phyloP scores from a whole-genome alignment of 768 basidiomycete genomes.

The Phylloporus rhodoxanthus region DNA sequence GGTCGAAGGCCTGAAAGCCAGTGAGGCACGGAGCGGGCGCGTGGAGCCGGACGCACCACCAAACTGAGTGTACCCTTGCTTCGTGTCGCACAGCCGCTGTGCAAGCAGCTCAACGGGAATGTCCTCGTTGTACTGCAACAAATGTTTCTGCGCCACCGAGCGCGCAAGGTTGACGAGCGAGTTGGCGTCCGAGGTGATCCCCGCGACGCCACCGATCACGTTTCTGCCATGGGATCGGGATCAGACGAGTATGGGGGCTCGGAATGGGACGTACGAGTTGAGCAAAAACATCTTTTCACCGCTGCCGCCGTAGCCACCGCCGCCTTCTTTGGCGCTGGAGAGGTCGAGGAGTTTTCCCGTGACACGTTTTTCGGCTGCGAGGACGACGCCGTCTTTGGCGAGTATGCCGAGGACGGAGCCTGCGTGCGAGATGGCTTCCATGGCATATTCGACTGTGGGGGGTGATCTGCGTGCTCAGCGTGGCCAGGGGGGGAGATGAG shows the following conservation, averaged over 20 bases:
- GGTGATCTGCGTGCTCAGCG: conserved; percentile 3
- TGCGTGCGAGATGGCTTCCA: conserved; percentile 98
- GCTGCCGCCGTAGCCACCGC: conserved; percentile 86
- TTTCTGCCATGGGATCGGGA: conserved; percentile 49
- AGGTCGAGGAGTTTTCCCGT: conserved; percentile 96
- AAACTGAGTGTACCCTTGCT: conserved; percentile 97
- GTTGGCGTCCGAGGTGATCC: conserved; percentile 95
- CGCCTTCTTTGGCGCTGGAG: conserved; percentile 72
- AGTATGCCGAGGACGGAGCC: conserved; percentile 91
- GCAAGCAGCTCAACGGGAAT: conserved; percentile 96
- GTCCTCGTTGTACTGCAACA: conserved; percentile 91
- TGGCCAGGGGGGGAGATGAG: background rate
- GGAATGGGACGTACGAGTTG: conserved; percentile 60
- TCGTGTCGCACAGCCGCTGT: conserved; percentile 91
- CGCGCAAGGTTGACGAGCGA: conserved; percentile 94
- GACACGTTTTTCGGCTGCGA: conserved; percentile 96
- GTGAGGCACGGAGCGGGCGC: background rate
- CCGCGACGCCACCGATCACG: conserved; percentile 92
- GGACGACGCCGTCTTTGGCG: conserved; percentile 84
- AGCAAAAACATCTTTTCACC: conserved; percentile 97
- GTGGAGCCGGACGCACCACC: conserved; percentile 56
- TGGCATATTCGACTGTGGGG: conserved; percentile 90
- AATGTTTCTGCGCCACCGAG: conserved; percentile 81
- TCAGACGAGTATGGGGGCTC: background rate
- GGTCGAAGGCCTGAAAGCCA: conserved; percentile 72